Evolutionary conservation across 768 basidiomycete species (phyloP).

Genomic region (Termitomyces sp.): DNA sequence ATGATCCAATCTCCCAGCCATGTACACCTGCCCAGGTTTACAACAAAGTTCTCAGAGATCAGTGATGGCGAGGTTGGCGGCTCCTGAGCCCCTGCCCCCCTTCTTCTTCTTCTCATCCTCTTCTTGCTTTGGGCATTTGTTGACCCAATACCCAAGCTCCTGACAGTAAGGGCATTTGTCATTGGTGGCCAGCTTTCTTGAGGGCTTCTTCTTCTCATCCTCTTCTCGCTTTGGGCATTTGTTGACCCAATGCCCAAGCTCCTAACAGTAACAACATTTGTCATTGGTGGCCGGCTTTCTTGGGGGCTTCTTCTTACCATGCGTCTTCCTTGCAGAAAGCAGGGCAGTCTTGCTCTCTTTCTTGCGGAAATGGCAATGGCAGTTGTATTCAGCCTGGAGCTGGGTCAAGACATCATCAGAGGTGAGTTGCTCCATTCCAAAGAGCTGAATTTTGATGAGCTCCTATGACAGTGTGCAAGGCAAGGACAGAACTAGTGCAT

Average conservation of each 20-base stretch:
- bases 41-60: too few species aligned
- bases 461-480: neutral
- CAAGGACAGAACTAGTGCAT: neutral
- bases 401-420: neutral
- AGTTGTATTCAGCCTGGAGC: neutral
- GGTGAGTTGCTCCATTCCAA: neutral
- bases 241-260: neutral
- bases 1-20: too few species aligned
- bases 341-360: neutral
- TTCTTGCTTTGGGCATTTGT: too few species aligned
- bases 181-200: neutral
- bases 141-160: neutral
- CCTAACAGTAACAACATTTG: neutral
- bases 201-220: too few species aligned
- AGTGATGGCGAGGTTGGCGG: too few species aligned
- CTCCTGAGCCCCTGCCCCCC: too few species aligned
- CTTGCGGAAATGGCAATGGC: neutral
- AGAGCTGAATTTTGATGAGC: neutral
- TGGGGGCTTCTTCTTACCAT: neutral
- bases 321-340: neutral
- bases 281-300: neutral
- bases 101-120: too few species aligned
- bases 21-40: too few species aligned
- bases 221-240: too few species aligned
- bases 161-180: neutral